Conservation (phyloP, 192 early-diverging fungal genomes). For the Neocallimastix lanati region DNA sequence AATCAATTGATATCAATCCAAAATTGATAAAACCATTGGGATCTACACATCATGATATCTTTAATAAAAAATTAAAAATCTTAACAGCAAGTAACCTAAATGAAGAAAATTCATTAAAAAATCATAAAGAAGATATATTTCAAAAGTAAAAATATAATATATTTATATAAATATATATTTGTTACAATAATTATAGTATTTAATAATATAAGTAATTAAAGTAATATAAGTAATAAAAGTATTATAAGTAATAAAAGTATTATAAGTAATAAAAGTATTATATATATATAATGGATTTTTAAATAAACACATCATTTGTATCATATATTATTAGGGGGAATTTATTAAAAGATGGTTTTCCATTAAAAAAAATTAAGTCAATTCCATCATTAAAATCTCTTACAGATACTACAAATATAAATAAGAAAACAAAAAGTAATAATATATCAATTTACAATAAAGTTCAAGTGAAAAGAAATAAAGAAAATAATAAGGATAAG, state of each 20-base stretch:
- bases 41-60: background rate
- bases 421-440: background rate
- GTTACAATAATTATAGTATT: no score
- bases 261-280: no score
- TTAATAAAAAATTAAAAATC: background rate
- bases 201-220: no score
- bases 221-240: no score
- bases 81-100: background rate
- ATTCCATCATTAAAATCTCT: background rate
- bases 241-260: no score
- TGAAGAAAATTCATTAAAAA: background rate
- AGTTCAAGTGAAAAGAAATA: background rate
- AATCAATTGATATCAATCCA: background rate
- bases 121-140: background rate
- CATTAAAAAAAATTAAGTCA: background rate
- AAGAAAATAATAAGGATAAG: background rate
- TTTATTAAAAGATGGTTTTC: background rate
- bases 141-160: background rate
- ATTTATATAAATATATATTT: no score
- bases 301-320: no score
- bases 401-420: background rate
- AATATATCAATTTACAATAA: background rate
- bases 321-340: background rate
- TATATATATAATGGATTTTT: no score
- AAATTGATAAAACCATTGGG: background rate